Evolutionary conservation across 2,329 filamentous ascomycete species (phyloP), one percentile per base, ranked within the genome.

Genomic region (Stachybotrys chartarum): DNA sequence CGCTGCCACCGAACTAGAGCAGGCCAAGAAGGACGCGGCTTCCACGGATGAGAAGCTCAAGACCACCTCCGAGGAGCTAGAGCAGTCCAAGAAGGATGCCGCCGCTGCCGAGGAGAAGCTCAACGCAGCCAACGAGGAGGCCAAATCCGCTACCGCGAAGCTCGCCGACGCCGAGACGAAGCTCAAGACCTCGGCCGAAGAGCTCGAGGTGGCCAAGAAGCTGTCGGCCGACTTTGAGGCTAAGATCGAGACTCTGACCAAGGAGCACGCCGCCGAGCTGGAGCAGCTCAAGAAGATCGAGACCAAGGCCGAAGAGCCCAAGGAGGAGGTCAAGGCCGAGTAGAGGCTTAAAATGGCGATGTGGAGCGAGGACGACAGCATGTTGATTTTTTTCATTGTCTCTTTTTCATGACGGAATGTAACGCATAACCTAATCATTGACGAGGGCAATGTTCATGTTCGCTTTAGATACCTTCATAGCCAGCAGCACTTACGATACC

Each of bases 181-280:
- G 32, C 31, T 24, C 32, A 35, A 52, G 30, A 32, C 31, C n/a
- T 14, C 50, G 6, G 18, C 18, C 16, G 31, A 42, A 32, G 30
- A 52, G 32, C 50, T 52, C 32, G 35, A 52, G n/a, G 50, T 24
- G 2, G 50, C 50, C 50, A 35, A 52, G 50, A 35, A 52, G 50
- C 10, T n/a, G 32, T 7, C 31, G 14, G 35, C 50, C 50, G 35
- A 52, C 32, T 54, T 61, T 14, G 58, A 64, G 55, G 63, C 61
- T 44, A 52, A 53, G 31, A 59, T 65, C 55, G 64, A 64, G 60
- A 64, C 64, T 57, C 59, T 64, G 31, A 55, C 53, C 30, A 59
- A 61, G 31, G 63, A 57, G 44, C 47, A 61, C 48, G 57, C 53
- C 30, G 60, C 60, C 31, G 63, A 57, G 44, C 47, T 62, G 50